Conservation (phyloP, 2,329 filamentous ascomycete genomes). For the Trichoderma atroviride region DNA sequence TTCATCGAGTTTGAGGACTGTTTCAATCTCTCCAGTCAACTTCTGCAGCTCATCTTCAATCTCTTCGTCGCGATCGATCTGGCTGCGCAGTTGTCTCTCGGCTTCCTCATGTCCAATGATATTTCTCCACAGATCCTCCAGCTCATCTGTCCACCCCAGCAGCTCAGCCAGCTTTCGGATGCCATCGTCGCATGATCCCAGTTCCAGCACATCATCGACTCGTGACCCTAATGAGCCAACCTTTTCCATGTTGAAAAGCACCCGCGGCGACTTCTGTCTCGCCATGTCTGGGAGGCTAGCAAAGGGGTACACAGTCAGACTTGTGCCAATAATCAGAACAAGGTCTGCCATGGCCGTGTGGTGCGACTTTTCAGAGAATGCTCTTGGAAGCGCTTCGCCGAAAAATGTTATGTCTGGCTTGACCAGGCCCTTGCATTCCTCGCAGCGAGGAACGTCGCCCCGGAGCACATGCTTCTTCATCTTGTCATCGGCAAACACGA, state of each 20-base stretch:
- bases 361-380: constrained; percentile 42
- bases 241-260: constrained; percentile 84
- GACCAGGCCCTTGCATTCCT: constrained; percentile 73
- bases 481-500: constrained; percentile 67
- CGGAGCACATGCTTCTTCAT: constrained; percentile 72
- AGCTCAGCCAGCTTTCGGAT: constrained; percentile 77
- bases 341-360: constrained; percentile 69
- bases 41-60: constrained; percentile 50
- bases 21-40: constrained; percentile 42
- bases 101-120: constrained; percentile 66
- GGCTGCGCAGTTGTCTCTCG: constrained; percentile 47
- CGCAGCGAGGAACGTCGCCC: constrained; percentile 72
- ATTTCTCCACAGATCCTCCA: constrained; percentile 73
- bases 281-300: constrained; percentile 73
- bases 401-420: constrained; percentile 98
- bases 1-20: constrained; percentile 39
- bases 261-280: constrained; percentile 64
- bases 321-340: constrained; percentile 85
- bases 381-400: constrained; percentile 64
- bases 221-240: constrained; percentile 79
- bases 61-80: constrained; percentile 38
- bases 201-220: constrained; percentile 79
- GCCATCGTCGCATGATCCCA: constrained; percentile 83
- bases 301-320: constrained; percentile 85
- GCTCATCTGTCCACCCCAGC: constrained; percentile 82